Evolutionary conservation across 169 alveolate species (phyloP).

Genomic region (Cryptosporidium andersoni): DNA sequence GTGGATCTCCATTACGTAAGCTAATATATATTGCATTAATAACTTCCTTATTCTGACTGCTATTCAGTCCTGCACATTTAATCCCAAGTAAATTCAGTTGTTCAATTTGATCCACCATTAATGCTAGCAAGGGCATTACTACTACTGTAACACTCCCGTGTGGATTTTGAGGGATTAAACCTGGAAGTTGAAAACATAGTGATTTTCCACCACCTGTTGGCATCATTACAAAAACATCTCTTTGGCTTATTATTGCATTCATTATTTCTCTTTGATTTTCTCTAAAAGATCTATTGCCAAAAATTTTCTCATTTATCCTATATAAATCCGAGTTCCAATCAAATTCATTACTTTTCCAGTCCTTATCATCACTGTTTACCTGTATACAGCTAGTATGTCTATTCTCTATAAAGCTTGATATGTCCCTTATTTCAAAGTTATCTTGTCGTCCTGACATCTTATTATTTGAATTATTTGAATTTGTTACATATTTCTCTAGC

Average conservation of each 20-base stretch:
- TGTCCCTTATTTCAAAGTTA: no score
- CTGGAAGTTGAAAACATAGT: conserved; percentile 93
- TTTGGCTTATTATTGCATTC: conserved; percentile 87
- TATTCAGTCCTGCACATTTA: conserved; percentile 74
- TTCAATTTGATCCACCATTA: conserved; percentile 92
- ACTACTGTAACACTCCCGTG: conserved; percentile 88
- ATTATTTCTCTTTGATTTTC: conserved; percentile 91
- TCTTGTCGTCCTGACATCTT: no score
- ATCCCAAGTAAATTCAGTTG: conserved; percentile 80
- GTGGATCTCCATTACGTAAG: conserved; percentile 15
- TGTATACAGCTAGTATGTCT: not conserved
- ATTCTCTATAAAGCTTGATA: not conserved
- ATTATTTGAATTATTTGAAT: conserved; percentile 1
- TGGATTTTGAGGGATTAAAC: conserved; percentile 78
- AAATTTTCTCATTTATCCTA: conserved; percentile 75
- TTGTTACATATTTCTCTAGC: conserved; percentile 3
- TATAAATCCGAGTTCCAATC: conserved; percentile 76
- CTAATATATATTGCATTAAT: not conserved
- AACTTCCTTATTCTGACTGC: conserved; percentile 72
- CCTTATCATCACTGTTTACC: conserved; percentile 13
- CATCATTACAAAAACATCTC: conserved; percentile 93
- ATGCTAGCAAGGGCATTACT: conserved; percentile 90
- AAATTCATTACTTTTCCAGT: conserved; percentile 72
- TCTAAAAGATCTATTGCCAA: conserved; percentile 81
- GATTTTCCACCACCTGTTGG: conserved; percentile 99